Percentiles rank a stretch among this genome's conserved stretches.
phyloP scores from a whole-genome alignment of 257 asterid genomes.

The Datura wrightii region DNA sequence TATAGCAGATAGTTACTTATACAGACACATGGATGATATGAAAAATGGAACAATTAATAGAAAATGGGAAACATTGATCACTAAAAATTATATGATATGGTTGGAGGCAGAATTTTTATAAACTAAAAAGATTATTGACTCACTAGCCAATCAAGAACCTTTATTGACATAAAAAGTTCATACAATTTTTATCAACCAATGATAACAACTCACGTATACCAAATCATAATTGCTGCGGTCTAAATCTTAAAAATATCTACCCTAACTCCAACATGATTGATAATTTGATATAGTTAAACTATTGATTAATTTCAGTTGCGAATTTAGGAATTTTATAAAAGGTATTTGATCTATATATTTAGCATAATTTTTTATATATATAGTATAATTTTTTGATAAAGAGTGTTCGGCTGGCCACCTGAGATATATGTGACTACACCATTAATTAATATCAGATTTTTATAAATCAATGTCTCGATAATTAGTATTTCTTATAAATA shows the following conservation, averaged over 20 bases:
- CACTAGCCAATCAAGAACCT: neutral
- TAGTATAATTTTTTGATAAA: too few species aligned
- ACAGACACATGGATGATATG: neutral
- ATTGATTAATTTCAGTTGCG: conserved; percentile 1
- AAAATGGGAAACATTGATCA: conserved; percentile 34
- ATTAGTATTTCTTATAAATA: too few species aligned
- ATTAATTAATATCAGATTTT: too few species aligned
- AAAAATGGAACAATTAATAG: neutral
- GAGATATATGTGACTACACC: too few species aligned
- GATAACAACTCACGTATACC: conserved; percentile 42
- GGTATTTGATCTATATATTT: too few species aligned
- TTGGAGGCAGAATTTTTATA: conserved; percentile 12
- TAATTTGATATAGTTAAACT: conserved; percentile 25
- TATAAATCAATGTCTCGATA: too few species aligned
- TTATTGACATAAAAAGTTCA: conserved; percentile 25
- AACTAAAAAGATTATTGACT: neutral
- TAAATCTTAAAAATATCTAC: conserved; percentile 17
- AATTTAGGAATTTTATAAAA: too few species aligned
- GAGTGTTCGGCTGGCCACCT: too few species aligned
- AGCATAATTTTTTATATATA: too few species aligned
- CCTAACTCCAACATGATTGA: conserved; percentile 25
- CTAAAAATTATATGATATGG: conserved; percentile 28
- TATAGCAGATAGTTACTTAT: neutral
- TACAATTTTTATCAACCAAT: conserved; percentile 39
- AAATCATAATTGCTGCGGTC: conserved; percentile 32